Base-by-base conservation (phyloP, 2,329 filamentous ascomycete species). In the Herpomyces periplanetae region DNA sequence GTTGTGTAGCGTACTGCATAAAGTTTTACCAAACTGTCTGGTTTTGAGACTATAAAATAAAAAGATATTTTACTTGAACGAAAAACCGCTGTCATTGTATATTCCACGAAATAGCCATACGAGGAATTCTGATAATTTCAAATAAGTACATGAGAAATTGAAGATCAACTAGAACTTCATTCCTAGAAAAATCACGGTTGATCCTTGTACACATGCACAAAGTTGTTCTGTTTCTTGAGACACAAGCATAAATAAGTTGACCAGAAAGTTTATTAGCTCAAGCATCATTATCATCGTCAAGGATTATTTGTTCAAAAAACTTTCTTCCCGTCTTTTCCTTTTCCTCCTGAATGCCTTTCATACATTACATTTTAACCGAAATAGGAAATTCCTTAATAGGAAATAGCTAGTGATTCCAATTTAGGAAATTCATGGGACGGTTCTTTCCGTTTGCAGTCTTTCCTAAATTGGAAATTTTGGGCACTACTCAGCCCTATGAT, bases 1-100 rank as follows among this genome's bases (percentile, higher is more conserved):
- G n/a, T 15, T 7, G 14, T 15, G 14, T 7, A 15, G 14, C 14
- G 14, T n/a, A 15, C n/a, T 7, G 14, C 14, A n/a, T 15, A 15
- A 15, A n/a, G 14, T n/a, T 7, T 7, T n/a, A 7, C 7, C 14
- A 15, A n/a, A 15, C 7, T 7, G 14, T 15, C 14, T 15, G 14
- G 7, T n/a, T 15, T n/a, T 7, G n/a, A 7, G 14, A n/a, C 7
- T 7, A n/a, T 7, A 15, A 15, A 15, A 15, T 7, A 15, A n/a
- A n/a, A 15, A 15, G 14, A 15, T n/a, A 15, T 7, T n/a, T n/a
- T 7, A n/a, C 14, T 7, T 7, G 14, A n/a, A n/a, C 14, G 7
- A n/a, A n/a, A 7, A n/a, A 15, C 14, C 14, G 14, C 14, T 15
- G 7, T 15, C n/a, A n/a, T 15, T 15, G 7, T 7, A 7, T 15